phyloP scores from a whole-genome alignment of 1,284 basidiomycete genomes.

The Cryptococcus sp. region DNA sequence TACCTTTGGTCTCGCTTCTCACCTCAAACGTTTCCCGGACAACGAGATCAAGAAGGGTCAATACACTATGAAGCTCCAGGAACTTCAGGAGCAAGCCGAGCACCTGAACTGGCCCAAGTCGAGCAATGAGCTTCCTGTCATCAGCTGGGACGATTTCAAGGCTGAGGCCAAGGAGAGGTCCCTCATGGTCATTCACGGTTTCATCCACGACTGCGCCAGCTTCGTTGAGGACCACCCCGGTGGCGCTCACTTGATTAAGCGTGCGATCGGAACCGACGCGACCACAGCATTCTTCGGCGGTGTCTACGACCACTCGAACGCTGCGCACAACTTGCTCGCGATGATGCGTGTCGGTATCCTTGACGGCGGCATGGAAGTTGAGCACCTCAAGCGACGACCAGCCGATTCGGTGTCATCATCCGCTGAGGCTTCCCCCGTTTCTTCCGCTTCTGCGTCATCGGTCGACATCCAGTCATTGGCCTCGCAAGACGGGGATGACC shows the following conservation, averaged over 20 bases:
- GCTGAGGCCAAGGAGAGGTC: constrained; percentile 73
- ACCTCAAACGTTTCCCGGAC: constrained; percentile 89
- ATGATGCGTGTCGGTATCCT: constrained; percentile 90
- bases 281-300: constrained; percentile 93
- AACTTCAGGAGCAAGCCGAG: constrained; percentile 69
- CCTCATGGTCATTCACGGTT: constrained; percentile 79
- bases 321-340: constrained; percentile 73
- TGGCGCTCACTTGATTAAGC: constrained; percentile 64
- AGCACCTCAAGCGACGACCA: constrained; percentile 51
- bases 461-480: constrained; percentile 39
- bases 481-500: constrained; percentile 25
- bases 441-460: constrained; percentile 42
- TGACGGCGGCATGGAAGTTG: constrained; percentile 72
- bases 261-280: constrained; percentile 75
- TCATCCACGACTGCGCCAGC: constrained; percentile 84
- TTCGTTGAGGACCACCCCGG: constrained; percentile 92
- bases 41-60: constrained; percentile 91
- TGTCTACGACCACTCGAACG: constrained; percentile 90
- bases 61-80: constrained; percentile 88
- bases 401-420: constrained; percentile 38
- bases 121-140: constrained; percentile 69
- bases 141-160: constrained; percentile 78
- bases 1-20: constrained; percentile 72
- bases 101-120: constrained; percentile 73
- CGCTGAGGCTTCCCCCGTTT: constrained; percentile 33